Percentiles rank a stretch among this genome's conserved stretches.
Evolutionary conservation across 2,329 filamentous ascomycete species (phyloP).

Genomic region (Didymosphaeria variabile): DNA sequence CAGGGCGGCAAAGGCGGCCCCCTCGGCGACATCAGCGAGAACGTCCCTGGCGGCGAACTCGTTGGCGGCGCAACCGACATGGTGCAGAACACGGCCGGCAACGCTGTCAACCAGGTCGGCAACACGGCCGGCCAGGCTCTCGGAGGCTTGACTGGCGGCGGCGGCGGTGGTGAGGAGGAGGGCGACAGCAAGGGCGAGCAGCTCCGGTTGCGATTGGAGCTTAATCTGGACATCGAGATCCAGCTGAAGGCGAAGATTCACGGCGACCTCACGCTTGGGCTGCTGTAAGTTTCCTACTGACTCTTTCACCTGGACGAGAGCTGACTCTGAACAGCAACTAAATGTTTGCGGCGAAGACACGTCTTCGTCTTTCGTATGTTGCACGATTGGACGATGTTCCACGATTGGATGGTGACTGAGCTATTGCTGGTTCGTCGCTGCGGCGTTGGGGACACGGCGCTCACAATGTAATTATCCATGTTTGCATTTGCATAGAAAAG

Average conservation of each 20-base stretch:
- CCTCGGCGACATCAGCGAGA: conserved; percentile 65
- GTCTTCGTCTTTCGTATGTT: conserved; percentile 17
- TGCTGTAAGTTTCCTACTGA: conserved; percentile 54
- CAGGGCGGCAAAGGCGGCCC: conserved; percentile 57
- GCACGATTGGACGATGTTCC: too few species aligned
- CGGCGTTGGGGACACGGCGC: conserved; percentile 36
- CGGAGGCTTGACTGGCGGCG: conserved; percentile 59
- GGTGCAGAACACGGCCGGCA: conserved; percentile 65
- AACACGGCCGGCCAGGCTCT: conserved; percentile 54
- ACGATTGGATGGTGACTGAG: conserved; percentile 25
- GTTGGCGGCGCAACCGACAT: conserved; percentile 63
- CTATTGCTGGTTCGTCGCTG: conserved; percentile 24
- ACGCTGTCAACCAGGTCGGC: conserved; percentile 59
- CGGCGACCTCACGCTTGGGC: conserved; percentile 68
- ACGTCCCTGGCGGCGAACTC: conserved; percentile 61
- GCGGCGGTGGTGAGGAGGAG: conserved; percentile 48
- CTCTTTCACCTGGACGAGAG: neutral
- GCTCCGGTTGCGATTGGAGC: conserved; percentile 65
- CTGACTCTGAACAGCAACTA: conserved; percentile 44
- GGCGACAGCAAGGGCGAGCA: conserved; percentile 56
- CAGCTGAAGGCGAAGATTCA: conserved; percentile 72
- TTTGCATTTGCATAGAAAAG: conserved; percentile 28
- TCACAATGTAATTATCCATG: conserved; percentile 34
- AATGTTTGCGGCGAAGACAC: conserved; percentile 17
- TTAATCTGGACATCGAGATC: conserved; percentile 70